Evolutionary conservation across 176 grass and related monocot species (phyloP), one percentile per base, ranked within the genome.

Genomic region (Hordeum marinum): DNA sequence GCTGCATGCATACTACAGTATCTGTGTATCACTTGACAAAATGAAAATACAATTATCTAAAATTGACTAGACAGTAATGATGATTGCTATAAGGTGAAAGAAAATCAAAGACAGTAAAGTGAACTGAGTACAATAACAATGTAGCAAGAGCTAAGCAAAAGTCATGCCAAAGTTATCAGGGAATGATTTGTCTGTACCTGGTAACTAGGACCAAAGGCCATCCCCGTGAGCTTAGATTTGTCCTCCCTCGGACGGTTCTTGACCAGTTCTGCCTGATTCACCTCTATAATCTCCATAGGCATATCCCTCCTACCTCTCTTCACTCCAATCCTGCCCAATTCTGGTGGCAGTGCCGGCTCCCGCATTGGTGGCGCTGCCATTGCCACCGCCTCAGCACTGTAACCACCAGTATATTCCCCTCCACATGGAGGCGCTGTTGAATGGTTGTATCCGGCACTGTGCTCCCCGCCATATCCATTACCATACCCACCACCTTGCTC

Each of bases 141-240:
- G 15, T 45, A 82, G 15, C 41, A 68, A 13, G 64, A 57, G 34
- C 5, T 67, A 60, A 26, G 11, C 8, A 83, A 8, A 71, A 27
- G 29, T 68, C 54, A 54, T 72, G 82, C 37, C 59, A 58, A 58
- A 42, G 14, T 43, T 73, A 66, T 23, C 61, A 46, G 29, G 39
- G n/a, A 65, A 71, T 61, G 21, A 68, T 79, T 9, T 63, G 69
- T 76, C 46, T 34, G 59, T 82, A 96, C 96, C 91, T 99, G 93
- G 80, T 96, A 94, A 88, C 91, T 92, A 72, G 93, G 96, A 25
- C 96, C 96, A 58, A 99, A 99, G 72, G 96, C 90, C 73, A 92
- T 67, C 15, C 96, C 93, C 26, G 96, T 99, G 80, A 99, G 88
- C 82, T 94, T 99, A 77, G 80, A 82, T 23, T 85, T 90, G 84